Conservation (phyloP, 2,329 filamentous ascomycete species). For the Canariomyces notabilis region DNA sequence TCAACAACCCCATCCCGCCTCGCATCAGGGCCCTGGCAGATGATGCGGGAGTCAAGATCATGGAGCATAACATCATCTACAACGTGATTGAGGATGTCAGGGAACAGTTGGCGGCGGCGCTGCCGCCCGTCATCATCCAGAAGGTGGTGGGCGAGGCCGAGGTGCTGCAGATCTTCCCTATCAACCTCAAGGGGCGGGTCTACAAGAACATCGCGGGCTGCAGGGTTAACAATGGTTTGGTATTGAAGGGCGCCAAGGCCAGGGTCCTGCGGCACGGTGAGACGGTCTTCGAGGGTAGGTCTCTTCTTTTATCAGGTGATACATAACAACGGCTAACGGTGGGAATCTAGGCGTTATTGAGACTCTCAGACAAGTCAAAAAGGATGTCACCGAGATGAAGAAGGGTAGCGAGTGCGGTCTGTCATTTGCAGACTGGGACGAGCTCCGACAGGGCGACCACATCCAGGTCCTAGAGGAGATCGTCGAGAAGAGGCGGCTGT, state of each 20-base stretch:
- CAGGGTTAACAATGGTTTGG: conserved; percentile 73
- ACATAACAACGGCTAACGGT: conserved; percentile 6
- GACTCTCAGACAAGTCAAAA: conserved; percentile 87
- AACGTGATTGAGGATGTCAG: conserved; percentile 69
- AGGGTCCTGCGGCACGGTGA: conserved; percentile 67
- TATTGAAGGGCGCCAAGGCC: conserved; percentile 60
- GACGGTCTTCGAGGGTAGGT: conserved; percentile 76
- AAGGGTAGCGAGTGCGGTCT: conserved; percentile 95
- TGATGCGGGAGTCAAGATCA: conserved; percentile 64
- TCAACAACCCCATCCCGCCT: conserved; percentile 69
- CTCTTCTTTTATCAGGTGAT: conserved; percentile 4
- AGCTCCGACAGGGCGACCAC: conserved; percentile 73
- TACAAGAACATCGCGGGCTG: conserved; percentile 79
- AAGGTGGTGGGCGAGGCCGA: conserved; percentile 85
- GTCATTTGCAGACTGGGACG: conserved; percentile 73
- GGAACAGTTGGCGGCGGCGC: conserved; percentile 60
- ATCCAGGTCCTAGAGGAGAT: conserved; percentile 84
- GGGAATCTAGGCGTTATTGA: conserved; percentile 61
- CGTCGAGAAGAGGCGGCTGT: conserved; percentile 60
- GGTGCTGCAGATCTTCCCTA: conserved; percentile 74
- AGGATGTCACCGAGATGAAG: conserved; percentile 81
- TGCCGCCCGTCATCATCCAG: conserved; percentile 61
- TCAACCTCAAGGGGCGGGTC: conserved; percentile 67
- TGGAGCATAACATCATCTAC: conserved; percentile 86
- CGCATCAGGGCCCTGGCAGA: conserved; percentile 67